These are phyloP conservation scores for Neurospora sp. DNA, from an alignment of 495 filamentous ascomycete genomes.

Conservation along the genomic window DNA sequence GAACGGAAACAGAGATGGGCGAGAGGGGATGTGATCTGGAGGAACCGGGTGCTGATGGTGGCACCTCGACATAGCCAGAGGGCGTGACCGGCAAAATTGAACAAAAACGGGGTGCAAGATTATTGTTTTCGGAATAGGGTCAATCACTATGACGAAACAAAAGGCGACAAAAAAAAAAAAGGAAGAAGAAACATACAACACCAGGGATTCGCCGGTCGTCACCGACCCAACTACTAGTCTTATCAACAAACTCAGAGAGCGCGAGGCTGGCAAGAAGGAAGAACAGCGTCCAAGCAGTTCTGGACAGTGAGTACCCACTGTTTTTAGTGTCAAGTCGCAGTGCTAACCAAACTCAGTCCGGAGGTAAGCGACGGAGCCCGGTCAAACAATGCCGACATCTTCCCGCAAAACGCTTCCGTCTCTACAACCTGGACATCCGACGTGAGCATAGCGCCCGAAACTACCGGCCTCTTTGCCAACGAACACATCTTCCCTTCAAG, in stretches of 20 bases:
- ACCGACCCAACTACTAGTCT: constrained; percentile 41
- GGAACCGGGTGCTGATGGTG: too few relatives aligned
- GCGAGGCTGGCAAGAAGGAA: constrained; percentile 1
- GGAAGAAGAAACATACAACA: constrained; percentile 10
- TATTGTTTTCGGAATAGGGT: too few relatives aligned
- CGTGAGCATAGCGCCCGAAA: constrained; percentile 12
- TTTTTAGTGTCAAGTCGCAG: background rate
- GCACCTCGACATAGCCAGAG: too few relatives aligned
- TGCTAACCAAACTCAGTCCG: background rate
- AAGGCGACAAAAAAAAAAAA: too few relatives aligned
- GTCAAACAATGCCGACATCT: background rate
- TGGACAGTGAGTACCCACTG: background rate
- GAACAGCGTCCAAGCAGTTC: background rate
- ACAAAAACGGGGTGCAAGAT: too few relatives aligned
- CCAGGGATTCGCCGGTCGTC: constrained; percentile 28
- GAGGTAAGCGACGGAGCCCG: background rate
- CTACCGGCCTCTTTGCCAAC: constrained; percentile 13
- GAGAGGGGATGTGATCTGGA: too few relatives aligned
- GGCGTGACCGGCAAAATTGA: too few relatives aligned
- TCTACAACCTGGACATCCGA: background rate
- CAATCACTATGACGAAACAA: too few relatives aligned
- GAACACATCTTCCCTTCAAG: constrained; percentile 18
- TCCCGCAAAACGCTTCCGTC: background rate
- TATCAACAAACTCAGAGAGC: constrained; percentile 22
- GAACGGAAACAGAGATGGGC: too few relatives aligned